These are phyloP conservation scores for Solanum dulcamara DNA, from an alignment of 257 asterid species.

Conservation along the genomic window DNA sequence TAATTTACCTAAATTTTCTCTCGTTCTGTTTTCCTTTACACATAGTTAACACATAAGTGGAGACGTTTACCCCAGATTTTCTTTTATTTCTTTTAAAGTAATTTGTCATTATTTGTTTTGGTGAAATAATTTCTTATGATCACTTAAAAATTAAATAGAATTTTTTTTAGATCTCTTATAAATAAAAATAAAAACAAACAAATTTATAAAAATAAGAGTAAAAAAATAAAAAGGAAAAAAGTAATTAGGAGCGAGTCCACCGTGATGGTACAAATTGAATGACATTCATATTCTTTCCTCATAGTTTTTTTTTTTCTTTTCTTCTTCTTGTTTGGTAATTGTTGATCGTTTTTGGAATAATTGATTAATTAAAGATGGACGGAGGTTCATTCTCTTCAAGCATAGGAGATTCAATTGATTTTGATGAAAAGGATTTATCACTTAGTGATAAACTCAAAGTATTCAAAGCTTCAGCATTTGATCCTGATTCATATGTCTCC, in stretches of 20 bases:
- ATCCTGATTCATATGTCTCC: constrained; percentile 49
- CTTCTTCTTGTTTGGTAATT: not conserved
- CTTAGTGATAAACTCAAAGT: constrained; percentile 65
- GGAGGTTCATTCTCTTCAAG: constrained; percentile 46
- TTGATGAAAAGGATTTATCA: constrained; percentile 46
- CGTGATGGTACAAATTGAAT: not conserved
- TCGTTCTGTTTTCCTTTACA: not conserved
- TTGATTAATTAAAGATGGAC: constrained; percentile 11
- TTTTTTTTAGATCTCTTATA: not conserved
- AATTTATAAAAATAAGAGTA: not conserved
- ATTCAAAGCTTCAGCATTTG: constrained; percentile 53
- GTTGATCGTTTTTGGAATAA: not conserved
- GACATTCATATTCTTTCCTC: not conserved
- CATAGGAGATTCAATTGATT: constrained; percentile 49
- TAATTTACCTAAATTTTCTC: not conserved
- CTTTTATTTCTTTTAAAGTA: too few species aligned
- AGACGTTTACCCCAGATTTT: too few species aligned
- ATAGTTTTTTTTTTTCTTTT: too few species aligned
- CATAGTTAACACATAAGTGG: not conserved
- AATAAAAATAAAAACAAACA: not conserved
- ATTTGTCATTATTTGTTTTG: too few species aligned
- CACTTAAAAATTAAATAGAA: not conserved
- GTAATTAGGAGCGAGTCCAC: too few species aligned
- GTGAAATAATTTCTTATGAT: too few species aligned
- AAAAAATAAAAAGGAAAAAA: too few species aligned